Base-by-base conservation (phyloP, 495 filamentous ascomycete genomes). In the Tetracladium setigerum region DNA sequence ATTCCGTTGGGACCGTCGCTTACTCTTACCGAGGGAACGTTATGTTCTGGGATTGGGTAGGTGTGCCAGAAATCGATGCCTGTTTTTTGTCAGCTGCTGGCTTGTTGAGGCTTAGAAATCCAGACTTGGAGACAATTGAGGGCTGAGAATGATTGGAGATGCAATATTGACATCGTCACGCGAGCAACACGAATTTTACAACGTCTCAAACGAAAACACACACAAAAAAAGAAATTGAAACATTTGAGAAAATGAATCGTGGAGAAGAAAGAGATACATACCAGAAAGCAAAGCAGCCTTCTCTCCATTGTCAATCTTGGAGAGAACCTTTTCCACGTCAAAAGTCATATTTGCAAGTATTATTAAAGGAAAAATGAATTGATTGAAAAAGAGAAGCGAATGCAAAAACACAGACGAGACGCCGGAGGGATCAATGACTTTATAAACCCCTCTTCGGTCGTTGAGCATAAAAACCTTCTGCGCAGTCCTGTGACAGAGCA, bases 31-130 rank as follows among this genome's bases (percentile, higher is more conserved):
- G 77, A 69, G 10, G 82, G 81, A 47, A 86, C 72, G 30, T 72
- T 72, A 18, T 81, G 67, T 16, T 72, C 58, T 10, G 72, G 71
- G 9, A 86, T 64, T 9, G 74, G 48, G 9, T 70, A 73, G 8
- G 79, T 83, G 52, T 82, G 79, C 79, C 81, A 83, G 60, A 83
- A 82, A 56, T 84, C 79, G 47, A 70, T 68, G 37, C 79, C 80
- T 62, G 46, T 14, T 4, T 11, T 46, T 38, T 15, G 22, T 27
- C 22, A 27, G 22, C 7, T 27, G 7, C 22, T 27, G 14, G 15
- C 27, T 15, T 41, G n/a, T 42, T 18, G 35, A 40, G 22, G 22
- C 22, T 27, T 6, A 42, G 10, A 31, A 31, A 31, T 12, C 15
- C 11, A 3, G 31, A 10, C 7, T 22, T 41, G 17, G 16, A 12